Evolutionary conservation across 2,329 filamentous ascomycete species (phyloP).

Genomic region (Stenocarpella maydis): DNA sequence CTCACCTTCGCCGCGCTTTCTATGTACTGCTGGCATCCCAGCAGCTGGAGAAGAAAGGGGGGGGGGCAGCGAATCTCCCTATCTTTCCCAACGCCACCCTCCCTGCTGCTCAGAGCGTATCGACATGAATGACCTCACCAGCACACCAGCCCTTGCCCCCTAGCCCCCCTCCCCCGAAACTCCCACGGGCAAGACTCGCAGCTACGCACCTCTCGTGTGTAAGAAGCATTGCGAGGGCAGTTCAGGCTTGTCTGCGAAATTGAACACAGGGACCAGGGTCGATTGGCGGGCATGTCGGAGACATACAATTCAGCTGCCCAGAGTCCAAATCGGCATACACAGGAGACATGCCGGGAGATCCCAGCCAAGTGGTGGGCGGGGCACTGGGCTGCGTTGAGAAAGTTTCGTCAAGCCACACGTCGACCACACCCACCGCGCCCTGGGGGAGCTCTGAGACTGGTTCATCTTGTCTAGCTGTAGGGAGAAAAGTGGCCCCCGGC

Average conservation of each 20-base stretch:
- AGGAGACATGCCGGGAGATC: conserved; percentile 26
- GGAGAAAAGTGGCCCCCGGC: conserved; percentile 26
- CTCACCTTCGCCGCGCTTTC: conserved; percentile 29
- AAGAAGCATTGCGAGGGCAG: conserved; percentile 11
- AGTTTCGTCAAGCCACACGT: conserved; percentile 22
- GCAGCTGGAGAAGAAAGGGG: conserved; percentile 4
- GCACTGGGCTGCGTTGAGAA: conserved; percentile 19
- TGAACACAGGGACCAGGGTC: conserved; percentile 24
- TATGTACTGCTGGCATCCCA: conserved; percentile 27
- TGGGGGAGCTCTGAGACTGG: conserved; percentile 23
- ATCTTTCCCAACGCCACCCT: conserved; percentile 21
- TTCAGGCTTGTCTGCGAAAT: conserved; percentile 18
- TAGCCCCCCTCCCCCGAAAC: not conserved
- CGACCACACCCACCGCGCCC: conserved; percentile 15
- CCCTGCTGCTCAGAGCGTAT: not conserved
- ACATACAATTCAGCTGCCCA: conserved; percentile 22
- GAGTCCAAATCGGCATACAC: conserved; percentile 16
- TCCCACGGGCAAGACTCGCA: conserved; percentile 1
- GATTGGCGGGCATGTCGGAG: not conserved
- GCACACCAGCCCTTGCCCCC: not conserved
- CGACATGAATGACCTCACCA: conserved; percentile 18
- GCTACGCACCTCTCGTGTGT: not conserved
- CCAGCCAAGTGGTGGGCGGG: conserved; percentile 12
- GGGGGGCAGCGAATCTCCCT: conserved; percentile 3
- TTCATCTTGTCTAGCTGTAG: conserved; percentile 20